These are phyloP conservation scores for Hypoxylon sp. DNA, from an alignment of 2,329 filamentous ascomycete species.

Conservation along the genomic window DNA sequence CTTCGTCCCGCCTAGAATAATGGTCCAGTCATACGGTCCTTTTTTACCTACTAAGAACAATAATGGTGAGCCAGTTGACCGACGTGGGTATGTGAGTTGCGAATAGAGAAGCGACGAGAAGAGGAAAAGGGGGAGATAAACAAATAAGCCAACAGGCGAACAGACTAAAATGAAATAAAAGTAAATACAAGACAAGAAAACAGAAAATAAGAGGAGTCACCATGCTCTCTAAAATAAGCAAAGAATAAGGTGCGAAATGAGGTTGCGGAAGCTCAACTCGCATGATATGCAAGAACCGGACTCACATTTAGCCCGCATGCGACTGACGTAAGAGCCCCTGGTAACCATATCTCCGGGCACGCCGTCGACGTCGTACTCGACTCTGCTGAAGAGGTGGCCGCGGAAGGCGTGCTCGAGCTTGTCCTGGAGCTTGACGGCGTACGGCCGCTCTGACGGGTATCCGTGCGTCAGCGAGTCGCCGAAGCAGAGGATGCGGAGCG, in stretches of 20 bases:
- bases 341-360: constrained; percentile 60
- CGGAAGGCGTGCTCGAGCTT: constrained; percentile 57
- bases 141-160: too few relatives aligned
- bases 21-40: constrained; percentile 59
- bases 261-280: too few relatives aligned
- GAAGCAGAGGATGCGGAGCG: constrained; percentile 67
- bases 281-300: neutral
- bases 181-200: too few relatives aligned
- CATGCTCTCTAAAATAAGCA: too few relatives aligned
- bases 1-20: constrained; percentile 72
- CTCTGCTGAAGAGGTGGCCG: constrained; percentile 40
- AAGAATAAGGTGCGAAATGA: too few relatives aligned
- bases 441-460: constrained; percentile 60
- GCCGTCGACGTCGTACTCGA: constrained; percentile 57
- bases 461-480: constrained; percentile 71
- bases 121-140: neutral
- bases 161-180: too few relatives aligned
- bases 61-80: neutral
- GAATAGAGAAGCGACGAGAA: neutral
- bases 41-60: constrained; percentile 10
- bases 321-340: constrained; percentile 42
- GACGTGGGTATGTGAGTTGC: neutral
- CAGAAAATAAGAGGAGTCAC: too few relatives aligned
- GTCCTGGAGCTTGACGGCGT: constrained; percentile 57
- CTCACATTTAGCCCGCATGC: constrained; percentile 44